Conservation (phyloP, 2,329 filamentous ascomycete species). For the Chlorencoelia australis region DNA sequence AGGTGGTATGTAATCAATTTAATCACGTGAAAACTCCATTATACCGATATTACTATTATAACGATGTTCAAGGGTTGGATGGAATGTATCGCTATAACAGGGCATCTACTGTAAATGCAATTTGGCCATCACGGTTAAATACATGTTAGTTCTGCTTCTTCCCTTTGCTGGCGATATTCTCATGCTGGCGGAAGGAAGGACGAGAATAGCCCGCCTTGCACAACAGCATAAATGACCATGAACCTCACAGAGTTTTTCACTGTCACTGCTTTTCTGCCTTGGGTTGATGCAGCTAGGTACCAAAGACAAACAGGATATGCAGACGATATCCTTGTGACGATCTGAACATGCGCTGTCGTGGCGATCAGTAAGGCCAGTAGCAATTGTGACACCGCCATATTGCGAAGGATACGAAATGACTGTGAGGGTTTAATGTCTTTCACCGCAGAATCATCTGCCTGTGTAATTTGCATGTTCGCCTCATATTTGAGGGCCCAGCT, state of each 20-base stretch:
- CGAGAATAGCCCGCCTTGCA: constrained; percentile 78
- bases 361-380: constrained; percentile 61
- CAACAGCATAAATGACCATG: constrained; percentile 70
- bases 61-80: too few relatives aligned
- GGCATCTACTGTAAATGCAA: too few relatives aligned
- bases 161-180: too few relatives aligned
- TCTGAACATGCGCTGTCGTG: constrained; percentile 84
- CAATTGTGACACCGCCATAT: constrained; percentile 61
- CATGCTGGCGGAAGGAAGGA: constrained; percentile 89
- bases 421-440: too few relatives aligned
- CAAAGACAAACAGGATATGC: constrained; percentile 87
- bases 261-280: constrained; percentile 5
- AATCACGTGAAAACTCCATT: too few relatives aligned
- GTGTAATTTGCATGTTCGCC: too few relatives aligned
- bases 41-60: too few relatives aligned
- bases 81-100: too few relatives aligned
- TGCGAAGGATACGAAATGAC: constrained; percentile 20
- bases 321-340: constrained; percentile 80
- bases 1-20: too few relatives aligned
- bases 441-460: too few relatives aligned
- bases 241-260: constrained; percentile 31
- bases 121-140: too few relatives aligned
- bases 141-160: too few relatives aligned
- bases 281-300: constrained; percentile 48
- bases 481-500: constrained; percentile 30